Evolutionary conservation across 2,329 filamentous ascomycete species (phyloP).

Genomic region (Microdochium nivale): DNA sequence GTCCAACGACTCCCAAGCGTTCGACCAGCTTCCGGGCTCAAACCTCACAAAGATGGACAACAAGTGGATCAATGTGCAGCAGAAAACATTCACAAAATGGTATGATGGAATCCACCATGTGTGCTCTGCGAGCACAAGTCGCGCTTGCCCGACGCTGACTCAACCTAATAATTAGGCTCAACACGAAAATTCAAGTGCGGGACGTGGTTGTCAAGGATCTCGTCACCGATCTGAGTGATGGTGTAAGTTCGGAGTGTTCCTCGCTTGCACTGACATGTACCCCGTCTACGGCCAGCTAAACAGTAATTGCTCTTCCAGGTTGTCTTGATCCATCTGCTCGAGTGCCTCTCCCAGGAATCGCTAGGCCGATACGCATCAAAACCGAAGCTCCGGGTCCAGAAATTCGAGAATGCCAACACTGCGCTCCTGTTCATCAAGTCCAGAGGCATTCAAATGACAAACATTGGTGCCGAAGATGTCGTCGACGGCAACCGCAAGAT

Average conservation of each 20-base stretch:
- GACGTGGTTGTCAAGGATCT: slow-evolving; percentile 78
- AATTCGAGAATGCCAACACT: slow-evolving; percentile 96
- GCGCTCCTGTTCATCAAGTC: slow-evolving; percentile 89
- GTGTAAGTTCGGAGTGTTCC: slow-evolving; percentile 67
- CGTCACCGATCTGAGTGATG: slow-evolving; percentile 83
- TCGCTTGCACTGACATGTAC: too few species aligned
- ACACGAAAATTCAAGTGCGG: slow-evolving; percentile 81
- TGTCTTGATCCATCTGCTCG: slow-evolving; percentile 90
- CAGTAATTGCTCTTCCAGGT: slow-evolving; percentile 38
- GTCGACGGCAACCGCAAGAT: slow-evolving; percentile 98
- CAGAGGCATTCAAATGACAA: slow-evolving; percentile 91
- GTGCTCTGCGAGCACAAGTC: slow-evolving; percentile 4
- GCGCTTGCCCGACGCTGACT: neutral
- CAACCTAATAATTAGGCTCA: slow-evolving; percentile 57
- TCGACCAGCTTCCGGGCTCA: slow-evolving; percentile 28
- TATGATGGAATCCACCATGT: slow-evolving; percentile 25
- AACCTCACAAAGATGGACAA: slow-evolving; percentile 55
- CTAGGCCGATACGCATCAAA: slow-evolving; percentile 95
- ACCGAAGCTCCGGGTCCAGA: slow-evolving; percentile 91
- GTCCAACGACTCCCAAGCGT: slow-evolving; percentile 31
- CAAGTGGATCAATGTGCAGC: slow-evolving; percentile 73
- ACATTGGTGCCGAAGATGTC: slow-evolving; percentile 96
- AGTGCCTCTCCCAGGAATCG: slow-evolving; percentile 90
- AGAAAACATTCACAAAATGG: slow-evolving; percentile 99
- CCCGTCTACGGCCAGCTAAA: slow-evolving; percentile 4